Evolutionary conservation across 2,329 filamentous ascomycete species (phyloP), one percentile per base, ranked within the genome.

Genomic region (Hymenoscyphus fraxineus): DNA sequence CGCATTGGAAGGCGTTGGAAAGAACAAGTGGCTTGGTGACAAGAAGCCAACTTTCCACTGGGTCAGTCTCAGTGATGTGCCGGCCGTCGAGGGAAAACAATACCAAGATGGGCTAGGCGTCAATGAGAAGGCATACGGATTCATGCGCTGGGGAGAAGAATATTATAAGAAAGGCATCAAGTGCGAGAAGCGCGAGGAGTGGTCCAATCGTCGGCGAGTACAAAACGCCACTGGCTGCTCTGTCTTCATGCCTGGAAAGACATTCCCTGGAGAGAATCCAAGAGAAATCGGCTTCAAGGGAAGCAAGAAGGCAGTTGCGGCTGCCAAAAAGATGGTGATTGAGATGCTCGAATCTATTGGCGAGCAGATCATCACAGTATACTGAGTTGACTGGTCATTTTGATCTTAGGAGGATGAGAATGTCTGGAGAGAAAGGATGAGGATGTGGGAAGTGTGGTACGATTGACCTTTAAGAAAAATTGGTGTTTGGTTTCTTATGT

Each of bases 11-110:
- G 13, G 13, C 1, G 38, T 44, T 32, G 62, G 61, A 13, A 57
- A 31, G 39, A 61, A 67, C 31, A 59, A 51, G n/a, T 68, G 66
- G 67, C 22, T 40, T 38, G 63, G 58, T 2, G 61, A 66, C 2
- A 31, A 67, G 3, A 65, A 63, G 60, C 65, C 67, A 22, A 56
- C 27, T 1, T 67, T 68, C 57, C 15, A 59, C 1, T 68, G 65
- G 27, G 64, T 64, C 12, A 67, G 62, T 40, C 41, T 68, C 9
- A 41, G 39, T n/a, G 59, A 58, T 3, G 15, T 12, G 1, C 31
- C 13, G 35, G 19, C 22, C 62, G 59, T 6, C 32, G 16, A 7
- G 31, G 32, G 58, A 31, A 47, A 7, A 59, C 6, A 5, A 47
- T 60, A 32, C 6, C 32, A 57, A 19, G 65, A 64, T 56, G 62